These are phyloP conservation scores for Fusarium euwallaceae DNA, from an alignment of 2,329 filamentous ascomycete species.

Conservation along the genomic window DNA sequence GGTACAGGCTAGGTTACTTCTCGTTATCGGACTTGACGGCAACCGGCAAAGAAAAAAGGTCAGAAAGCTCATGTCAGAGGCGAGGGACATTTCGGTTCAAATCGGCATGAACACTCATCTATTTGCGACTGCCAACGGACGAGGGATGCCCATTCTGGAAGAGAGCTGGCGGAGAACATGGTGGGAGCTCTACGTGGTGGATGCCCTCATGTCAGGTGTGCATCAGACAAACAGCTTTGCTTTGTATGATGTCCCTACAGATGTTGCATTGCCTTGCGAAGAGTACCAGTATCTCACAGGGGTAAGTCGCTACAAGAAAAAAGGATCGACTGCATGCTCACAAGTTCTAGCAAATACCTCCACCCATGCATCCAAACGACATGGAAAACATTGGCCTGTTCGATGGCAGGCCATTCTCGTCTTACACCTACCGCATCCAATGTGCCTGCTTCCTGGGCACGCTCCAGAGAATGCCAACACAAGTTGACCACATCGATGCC, in stretches of 20 bases:
- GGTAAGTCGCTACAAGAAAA: conserved; percentile 51
- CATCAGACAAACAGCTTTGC: conserved; percentile 77
- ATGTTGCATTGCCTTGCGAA: conserved; percentile 84
- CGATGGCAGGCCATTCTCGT: conserved; percentile 79
- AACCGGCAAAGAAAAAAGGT: conserved; percentile 78
- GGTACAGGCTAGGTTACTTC: conserved; percentile 82
- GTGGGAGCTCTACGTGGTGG: conserved; percentile 85
- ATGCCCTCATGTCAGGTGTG: conserved; percentile 86
- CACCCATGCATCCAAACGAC: conserved; percentile 74
- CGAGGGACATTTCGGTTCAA: conserved; percentile 78
- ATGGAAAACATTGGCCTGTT: conserved; percentile 82
- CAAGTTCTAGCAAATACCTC: conserved; percentile 64
- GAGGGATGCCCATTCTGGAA: conserved; percentile 75
- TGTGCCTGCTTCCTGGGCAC: conserved; percentile 82
- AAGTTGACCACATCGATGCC: conserved; percentile 63
- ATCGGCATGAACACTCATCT: conserved; percentile 79
- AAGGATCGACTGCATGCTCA: neutral
- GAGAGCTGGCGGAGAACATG: conserved; percentile 90
- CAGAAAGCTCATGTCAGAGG: conserved; percentile 74
- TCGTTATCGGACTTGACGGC: conserved; percentile 82
- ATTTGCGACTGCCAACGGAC: conserved; percentile 74
- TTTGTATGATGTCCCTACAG: conserved; percentile 74
- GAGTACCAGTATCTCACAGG: conserved; percentile 75
- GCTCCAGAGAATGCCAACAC: conserved; percentile 72
- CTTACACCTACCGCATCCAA: conserved; percentile 86